These are phyloP conservation scores for Ceratocystis alfenasii DNA, from an alignment of 2,329 filamentous ascomycete genomes.

Conservation along the genomic window DNA sequence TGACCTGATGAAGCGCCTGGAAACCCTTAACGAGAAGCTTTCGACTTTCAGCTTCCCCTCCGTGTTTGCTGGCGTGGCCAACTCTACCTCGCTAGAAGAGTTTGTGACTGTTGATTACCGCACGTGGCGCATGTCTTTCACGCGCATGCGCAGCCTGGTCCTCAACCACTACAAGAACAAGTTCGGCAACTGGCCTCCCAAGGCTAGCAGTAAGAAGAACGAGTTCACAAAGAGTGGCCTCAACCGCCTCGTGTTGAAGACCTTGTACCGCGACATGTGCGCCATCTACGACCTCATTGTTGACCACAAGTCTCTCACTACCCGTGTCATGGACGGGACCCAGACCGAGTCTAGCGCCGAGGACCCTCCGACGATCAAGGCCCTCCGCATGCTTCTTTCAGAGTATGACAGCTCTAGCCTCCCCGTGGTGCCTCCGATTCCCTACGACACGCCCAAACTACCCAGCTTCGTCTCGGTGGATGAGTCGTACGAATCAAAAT, in stretches of 20 bases:
- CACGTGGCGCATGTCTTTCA: constrained; percentile 65
- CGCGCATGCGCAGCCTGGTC: constrained; percentile 61
- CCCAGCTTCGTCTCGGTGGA: constrained; percentile 57
- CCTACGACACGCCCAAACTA: constrained; percentile 73
- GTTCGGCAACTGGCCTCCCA: constrained; percentile 72
- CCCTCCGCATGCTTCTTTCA: constrained; percentile 64
- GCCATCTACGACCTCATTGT: constrained; percentile 80
- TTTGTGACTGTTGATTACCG: constrained; percentile 72
- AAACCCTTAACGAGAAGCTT: constrained; percentile 59
- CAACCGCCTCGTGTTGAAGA: constrained; percentile 69
- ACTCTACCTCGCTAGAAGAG: constrained; percentile 65
- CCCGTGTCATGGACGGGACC: constrained; percentile 53
- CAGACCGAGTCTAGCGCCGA: constrained; percentile 36
- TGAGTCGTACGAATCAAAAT: constrained; percentile 50
- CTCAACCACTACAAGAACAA: constrained; percentile 51
- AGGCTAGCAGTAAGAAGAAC: constrained; percentile 85
- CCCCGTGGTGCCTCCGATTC: constrained; percentile 80
- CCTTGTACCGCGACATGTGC: constrained; percentile 76
- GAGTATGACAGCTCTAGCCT: constrained; percentile 85
- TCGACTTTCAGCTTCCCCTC: constrained; percentile 85
- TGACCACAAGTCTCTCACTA: constrained; percentile 66
- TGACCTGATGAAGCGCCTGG: constrained; percentile 62
- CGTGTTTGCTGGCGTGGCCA: constrained; percentile 76
- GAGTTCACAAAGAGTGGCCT: constrained; percentile 73
- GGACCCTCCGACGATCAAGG: constrained; percentile 50